Percentiles rank a stretch among this genome's conserved stretches.
phyloP scores from a whole-genome alignment of 345 rosid genomes.

The Brassica incana region DNA sequence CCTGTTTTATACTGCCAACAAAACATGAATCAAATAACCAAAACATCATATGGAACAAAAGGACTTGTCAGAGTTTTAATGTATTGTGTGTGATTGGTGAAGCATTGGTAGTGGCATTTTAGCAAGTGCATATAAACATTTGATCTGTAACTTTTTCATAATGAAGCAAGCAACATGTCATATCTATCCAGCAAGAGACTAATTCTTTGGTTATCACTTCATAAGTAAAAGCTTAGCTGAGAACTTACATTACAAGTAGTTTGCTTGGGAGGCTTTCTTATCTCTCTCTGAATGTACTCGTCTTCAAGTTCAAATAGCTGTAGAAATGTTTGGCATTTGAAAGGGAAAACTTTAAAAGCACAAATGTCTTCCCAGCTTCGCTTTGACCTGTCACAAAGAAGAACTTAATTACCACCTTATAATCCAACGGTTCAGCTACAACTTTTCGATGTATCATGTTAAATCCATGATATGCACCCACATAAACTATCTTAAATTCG shows the following conservation, averaged over 20 bases:
- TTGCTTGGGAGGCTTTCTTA: constrained; percentile 72
- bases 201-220: not conserved
- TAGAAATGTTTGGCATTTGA: constrained; percentile 68
- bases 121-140: no score
- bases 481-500: not conserved
- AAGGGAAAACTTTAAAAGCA: constrained; percentile 73
- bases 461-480: not conserved
- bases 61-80: not conserved
- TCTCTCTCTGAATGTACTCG: constrained; percentile 85
- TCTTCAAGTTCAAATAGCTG: constrained; percentile 86
- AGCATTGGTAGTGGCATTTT: not conserved
- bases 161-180: constrained; percentile 3
- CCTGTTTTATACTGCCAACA: constrained; percentile 70
- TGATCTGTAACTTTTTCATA: no score
- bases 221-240: constrained; percentile 4
- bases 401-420: not conserved
- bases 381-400: constrained; percentile 48
- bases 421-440: not conserved
- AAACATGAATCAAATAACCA: constrained; percentile 7
- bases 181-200: not conserved
- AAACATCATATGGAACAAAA: not conserved
- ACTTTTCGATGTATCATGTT: no score
- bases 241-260: constrained; percentile 70
- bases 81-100: not conserved
- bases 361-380: constrained; percentile 79